Conservation (phyloP, 495 filamentous ascomycete species). For the Penicillium goetzii region DNA sequence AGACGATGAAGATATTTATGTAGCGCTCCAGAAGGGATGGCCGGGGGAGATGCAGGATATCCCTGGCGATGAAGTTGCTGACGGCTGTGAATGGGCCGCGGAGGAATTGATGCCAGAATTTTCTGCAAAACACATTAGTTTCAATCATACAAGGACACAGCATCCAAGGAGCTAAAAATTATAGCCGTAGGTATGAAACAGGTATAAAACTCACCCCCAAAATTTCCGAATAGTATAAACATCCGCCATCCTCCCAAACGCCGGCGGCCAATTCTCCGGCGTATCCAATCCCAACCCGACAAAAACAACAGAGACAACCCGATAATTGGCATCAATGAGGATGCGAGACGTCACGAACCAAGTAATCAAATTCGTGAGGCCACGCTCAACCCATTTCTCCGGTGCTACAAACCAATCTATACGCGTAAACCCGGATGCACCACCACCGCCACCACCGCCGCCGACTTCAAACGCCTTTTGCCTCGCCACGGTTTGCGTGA, state of each 20-base stretch:
- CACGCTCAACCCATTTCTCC: constrained; percentile 17
- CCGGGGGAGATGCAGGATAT: constrained; percentile 32
- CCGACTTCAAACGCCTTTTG: neutral
- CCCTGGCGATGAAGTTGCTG: constrained; percentile 33
- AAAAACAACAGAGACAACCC: constrained; percentile 21
- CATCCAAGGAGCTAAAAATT: too few species aligned
- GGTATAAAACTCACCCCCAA: constrained; percentile 34
- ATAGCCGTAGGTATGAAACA: neutral
- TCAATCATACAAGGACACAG: too few species aligned
- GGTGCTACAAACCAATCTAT: constrained; percentile 9
- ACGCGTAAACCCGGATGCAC: neutral
- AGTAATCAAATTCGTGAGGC: constrained; percentile 8
- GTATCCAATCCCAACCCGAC: constrained; percentile 14
- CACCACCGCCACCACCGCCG: neutral
- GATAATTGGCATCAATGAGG: constrained; percentile 20
- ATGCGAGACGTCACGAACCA: constrained; percentile 24
- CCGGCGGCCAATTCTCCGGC: constrained; percentile 36
- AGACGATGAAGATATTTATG: constrained; percentile 38
- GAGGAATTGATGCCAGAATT: constrained; percentile 48
- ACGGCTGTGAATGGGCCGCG: constrained; percentile 34
- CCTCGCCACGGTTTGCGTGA: constrained; percentile 3
- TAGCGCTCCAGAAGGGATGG: constrained; percentile 36
- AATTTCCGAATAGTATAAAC: constrained; percentile 38
- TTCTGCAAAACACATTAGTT: constrained; percentile 22
- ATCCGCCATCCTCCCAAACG: constrained; percentile 37